These are phyloP conservation scores for Rhodotorula babjevae DNA, from an alignment of 768 basidiomycete species.

Conservation along the genomic window DNA sequence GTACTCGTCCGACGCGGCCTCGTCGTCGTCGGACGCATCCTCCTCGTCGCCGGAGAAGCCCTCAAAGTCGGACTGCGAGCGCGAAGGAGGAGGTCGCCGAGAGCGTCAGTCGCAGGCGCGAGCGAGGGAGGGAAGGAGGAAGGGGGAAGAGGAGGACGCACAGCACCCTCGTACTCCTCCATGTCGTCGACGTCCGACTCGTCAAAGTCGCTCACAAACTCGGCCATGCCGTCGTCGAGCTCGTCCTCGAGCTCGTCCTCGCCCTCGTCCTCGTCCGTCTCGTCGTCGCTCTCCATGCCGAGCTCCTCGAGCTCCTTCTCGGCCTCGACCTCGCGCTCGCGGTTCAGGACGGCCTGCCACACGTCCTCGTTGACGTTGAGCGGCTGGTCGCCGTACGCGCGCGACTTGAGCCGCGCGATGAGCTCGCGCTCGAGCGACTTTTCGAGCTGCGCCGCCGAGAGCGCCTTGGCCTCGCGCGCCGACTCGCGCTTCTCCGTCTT, in stretches of 20 bases:
- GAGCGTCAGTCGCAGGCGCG: neutral
- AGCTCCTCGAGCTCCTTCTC: conserved; percentile 52
- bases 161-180: conserved; percentile 47
- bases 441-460: conserved; percentile 91
- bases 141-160: conserved; percentile 7
- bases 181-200: conserved; percentile 58
- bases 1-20: conserved; percentile 49
- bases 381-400: conserved; percentile 95
- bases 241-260: conserved; percentile 61
- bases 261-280: conserved; percentile 55
- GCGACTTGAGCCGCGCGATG: conserved; percentile 87
- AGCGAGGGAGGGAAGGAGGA: neutral
- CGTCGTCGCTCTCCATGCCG: conserved; percentile 51
- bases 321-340: conserved; percentile 58
- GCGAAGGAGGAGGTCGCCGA: neutral
- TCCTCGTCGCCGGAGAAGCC: conserved; percentile 48
- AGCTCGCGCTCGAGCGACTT: conserved; percentile 93
- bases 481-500: conserved; percentile 91
- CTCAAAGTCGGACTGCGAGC: conserved; percentile 37
- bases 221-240: conserved; percentile 53
- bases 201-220: conserved; percentile 71
- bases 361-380: conserved; percentile 96
- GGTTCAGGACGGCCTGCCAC: conserved; percentile 85
- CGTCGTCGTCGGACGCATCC: conserved; percentile 50
- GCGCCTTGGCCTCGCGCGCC: conserved; percentile 87